phyloP scores from a whole-genome alignment of 148 eudicot genomes.

The Linanthus parryae region DNA sequence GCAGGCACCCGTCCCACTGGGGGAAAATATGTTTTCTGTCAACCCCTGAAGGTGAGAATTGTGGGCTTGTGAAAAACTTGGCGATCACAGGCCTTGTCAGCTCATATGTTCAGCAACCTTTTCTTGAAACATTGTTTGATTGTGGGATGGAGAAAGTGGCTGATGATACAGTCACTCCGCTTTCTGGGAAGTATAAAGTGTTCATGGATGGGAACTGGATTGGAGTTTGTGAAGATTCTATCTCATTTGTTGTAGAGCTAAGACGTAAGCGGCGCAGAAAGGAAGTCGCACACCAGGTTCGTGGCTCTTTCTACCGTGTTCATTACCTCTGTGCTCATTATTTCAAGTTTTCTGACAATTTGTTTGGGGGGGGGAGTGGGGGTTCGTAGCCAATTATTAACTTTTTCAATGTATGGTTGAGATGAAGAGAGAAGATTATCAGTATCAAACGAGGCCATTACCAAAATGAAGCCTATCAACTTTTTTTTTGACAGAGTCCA shows the following conservation, averaged over 20 bases:
- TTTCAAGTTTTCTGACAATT: no score
- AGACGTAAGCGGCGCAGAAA: conserved; percentile 51
- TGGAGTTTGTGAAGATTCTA: conserved; percentile 59
- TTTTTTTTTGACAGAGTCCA: no score
- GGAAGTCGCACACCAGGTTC: conserved; percentile 62
- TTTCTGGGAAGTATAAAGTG: conserved; percentile 53
- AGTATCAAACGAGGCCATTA: no score
- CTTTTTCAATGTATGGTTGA: no score
- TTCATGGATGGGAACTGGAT: conserved; percentile 85
- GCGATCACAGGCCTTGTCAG: conserved; percentile 84
- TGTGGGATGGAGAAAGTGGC: conserved; percentile 67
- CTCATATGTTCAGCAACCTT: conserved; percentile 29
- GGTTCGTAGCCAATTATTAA: no score
- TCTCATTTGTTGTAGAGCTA: conserved; percentile 50
- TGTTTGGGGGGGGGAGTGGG: no score
- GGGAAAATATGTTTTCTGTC: conserved; percentile 83
- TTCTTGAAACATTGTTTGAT: conserved; percentile 35
- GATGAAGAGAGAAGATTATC: no score
- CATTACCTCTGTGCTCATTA: no score
- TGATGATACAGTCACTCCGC: conserved; percentile 47
- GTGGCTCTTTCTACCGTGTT: conserved; percentile 1
- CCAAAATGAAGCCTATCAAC: no score
- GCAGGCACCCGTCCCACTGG: conserved; percentile 99
- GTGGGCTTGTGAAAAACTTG: conserved; percentile 89
- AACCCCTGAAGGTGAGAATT: conserved; percentile 94